Base-by-base conservation (phyloP, 2,329 filamentous ascomycete genomes). In the Scolecobasidium constrictum region DNA sequence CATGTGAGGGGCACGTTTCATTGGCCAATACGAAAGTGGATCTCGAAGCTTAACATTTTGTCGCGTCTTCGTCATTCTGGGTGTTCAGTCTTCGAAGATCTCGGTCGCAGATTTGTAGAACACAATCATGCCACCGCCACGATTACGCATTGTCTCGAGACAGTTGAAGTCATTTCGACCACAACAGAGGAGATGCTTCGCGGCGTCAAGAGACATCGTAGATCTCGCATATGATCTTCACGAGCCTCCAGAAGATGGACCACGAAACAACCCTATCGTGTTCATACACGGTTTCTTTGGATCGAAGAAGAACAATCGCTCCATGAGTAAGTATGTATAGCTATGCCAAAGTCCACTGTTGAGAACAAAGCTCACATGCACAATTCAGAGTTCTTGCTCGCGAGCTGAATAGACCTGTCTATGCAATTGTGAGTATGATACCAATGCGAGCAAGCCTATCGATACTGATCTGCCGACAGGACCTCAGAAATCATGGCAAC, bases 271-370 rank as follows among this genome's bases (percentile, higher is more conserved):
- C 41, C 84, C 88, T 2, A 86, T 96, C 49, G 64, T 96, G 48
- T 83, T 96, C 51, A 77, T 96, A 56, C 90, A 96, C 59, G 90
- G 92, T 1, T 71, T 96, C 9, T 95, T 96, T 56, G 90, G 90
- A 16, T 94, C 86, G 28, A 94, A 93, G 67, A 87, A 86, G 67
- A 96, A 96, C 60, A 94, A 95, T 59, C 73, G 88, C 60, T 85
- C 75, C 55, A 92, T 96, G 49, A 93, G 87, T 81, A 94, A 87
- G 90, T 94, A 69, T 60, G 66, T 38, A 35, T 38, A 35, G 23
- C 26, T 6, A 48, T 15, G 38, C 48, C 31, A 28, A 5, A 23
- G 20, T 33, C n/a, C 33, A 12, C 35, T 33, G 41, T 18, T 18
- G 39, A 12, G 7, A 11, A 12, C 35, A 41, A 17, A 22, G 6